Evolutionary conservation across 208 protist species (phyloP), one percentile per base, ranked within the genome.

Genomic region (Strigomonas culicis): DNA sequence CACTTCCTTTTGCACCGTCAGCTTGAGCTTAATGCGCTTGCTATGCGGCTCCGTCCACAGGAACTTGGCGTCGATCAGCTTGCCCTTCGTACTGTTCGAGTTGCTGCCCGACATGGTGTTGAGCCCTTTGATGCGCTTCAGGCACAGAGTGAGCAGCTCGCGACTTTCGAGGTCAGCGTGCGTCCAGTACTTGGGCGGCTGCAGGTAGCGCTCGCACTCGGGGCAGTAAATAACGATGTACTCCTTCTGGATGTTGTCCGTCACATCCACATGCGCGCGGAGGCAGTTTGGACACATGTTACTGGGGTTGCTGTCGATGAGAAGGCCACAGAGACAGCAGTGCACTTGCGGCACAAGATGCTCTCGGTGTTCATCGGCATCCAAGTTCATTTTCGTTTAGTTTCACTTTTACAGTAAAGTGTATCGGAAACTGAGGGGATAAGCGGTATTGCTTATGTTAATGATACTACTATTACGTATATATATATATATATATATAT

Each of bases 31-130:
- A 30, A 99, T 63, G 21, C 98, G 85, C 74, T 90, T 97, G 56
- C 97, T 99, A 82, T 99, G 99, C 22, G 98, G 98, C 82, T 99
- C 98, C 1, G 99, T 99, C 98, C 98, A 99, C 19, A 99, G 72
- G 70, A 99, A 99, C 32, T 84, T 89, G 3, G 99, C 98, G 82
- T 99, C 98, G 0, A 99, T 70, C 13, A 99, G 83, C 63, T 98
- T 98, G 27, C 99, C 92, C 67, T 97, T 96, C 46, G 98, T 79
- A 19, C 93, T 92, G 11, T 98, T 80, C 24, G 77, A 83, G 63
- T 99, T 99, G 25, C 99, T 82, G 58, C 97, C 75, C 0, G 83
- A 63, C 50, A 74, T 91, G 60, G 75, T 86, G 63, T 76, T 97
- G 27, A 99, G 76, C 15, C 97, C 97, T 66, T 97, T 97, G 27